Percentiles rank a stretch among this genome's conserved stretches.
Evolutionary conservation across 2,329 filamentous ascomycete genomes (phyloP).

Genomic region (Pseudofabraea citricarpa): DNA sequence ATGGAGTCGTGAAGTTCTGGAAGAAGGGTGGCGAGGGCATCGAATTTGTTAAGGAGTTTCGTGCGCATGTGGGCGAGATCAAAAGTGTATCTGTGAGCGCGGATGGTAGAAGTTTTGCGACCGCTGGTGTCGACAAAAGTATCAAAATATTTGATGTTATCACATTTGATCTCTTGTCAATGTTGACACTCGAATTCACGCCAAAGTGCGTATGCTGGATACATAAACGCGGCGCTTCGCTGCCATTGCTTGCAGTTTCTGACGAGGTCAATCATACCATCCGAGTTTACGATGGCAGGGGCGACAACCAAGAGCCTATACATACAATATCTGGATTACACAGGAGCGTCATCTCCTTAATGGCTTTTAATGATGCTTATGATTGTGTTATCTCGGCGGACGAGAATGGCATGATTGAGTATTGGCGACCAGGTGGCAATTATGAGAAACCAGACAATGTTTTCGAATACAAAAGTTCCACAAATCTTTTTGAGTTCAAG

Average conservation of each 20-base stretch:
- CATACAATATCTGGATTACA: constrained; percentile 80
- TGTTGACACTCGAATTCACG: constrained; percentile 70
- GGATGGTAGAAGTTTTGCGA: constrained; percentile 91
- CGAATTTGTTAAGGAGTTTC: constrained; percentile 98
- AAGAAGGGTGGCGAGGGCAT: constrained; percentile 89
- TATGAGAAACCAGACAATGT: constrained; percentile 92
- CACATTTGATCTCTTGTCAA: constrained; percentile 81
- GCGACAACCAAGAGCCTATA: constrained; percentile 70
- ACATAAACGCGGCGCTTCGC: constrained; percentile 78
- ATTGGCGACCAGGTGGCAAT: constrained; percentile 77
- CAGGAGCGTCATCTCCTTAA: constrained; percentile 71
- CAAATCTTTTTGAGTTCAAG: constrained; percentile 94
- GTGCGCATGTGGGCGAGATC: constrained; percentile 82
- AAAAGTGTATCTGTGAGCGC: constrained; percentile 77
- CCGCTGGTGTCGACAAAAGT: constrained; percentile 71
- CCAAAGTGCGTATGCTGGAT: constrained; percentile 89
- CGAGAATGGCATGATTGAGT: constrained; percentile 89
- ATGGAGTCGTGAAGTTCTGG: constrained; percentile 99
- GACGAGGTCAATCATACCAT: constrained; percentile 69
- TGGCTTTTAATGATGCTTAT: constrained; percentile 83
- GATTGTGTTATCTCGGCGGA: constrained; percentile 91
- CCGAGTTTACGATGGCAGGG: constrained; percentile 82
- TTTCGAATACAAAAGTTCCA: constrained; percentile 89
- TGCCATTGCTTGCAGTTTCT: constrained; percentile 81
- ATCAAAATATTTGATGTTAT: constrained; percentile 80